Evolutionary conservation across 306 rosid genomes (phyloP).

Genomic region (Trifolium subterraneum): DNA sequence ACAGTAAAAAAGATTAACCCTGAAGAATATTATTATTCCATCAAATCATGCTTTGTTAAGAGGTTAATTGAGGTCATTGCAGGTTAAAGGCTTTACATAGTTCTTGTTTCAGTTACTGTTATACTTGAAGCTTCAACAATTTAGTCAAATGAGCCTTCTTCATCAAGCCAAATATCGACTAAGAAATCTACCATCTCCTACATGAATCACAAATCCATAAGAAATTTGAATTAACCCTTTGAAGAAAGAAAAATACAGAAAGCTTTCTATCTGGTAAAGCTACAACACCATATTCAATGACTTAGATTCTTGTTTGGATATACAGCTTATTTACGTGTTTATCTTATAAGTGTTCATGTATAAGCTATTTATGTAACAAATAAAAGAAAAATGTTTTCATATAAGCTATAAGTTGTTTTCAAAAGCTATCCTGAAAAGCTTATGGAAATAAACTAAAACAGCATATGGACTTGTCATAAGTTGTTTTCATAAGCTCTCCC

Average conservation of each 20-base stretch:
- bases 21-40: slow-evolving; percentile 31
- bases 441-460: no score
- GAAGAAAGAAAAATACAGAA: slow-evolving; percentile 19
- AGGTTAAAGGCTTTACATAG: slow-evolving; percentile 40
- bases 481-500: no score
- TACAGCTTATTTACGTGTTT: no score
- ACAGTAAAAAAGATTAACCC: background rate
- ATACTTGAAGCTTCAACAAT: slow-evolving; percentile 25
- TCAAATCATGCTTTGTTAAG: slow-evolving; percentile 33
- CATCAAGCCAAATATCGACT: slow-evolving; percentile 93
- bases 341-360: no score
- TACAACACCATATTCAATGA: background rate
- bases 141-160: slow-evolving; percentile 81
- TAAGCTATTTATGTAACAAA: no score
- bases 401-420: no score
- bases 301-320: background rate
- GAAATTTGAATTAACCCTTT: slow-evolving; percentile 37
- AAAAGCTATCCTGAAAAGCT: no score
- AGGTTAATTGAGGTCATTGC: slow-evolving; percentile 44
- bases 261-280: background rate
- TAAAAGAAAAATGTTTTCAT: no score
- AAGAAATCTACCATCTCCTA: slow-evolving; percentile 99
- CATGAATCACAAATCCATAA: slow-evolving; percentile 42
- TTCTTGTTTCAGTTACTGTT: slow-evolving; percentile 39
- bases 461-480: no score